Evolutionary conservation across 73 alveolate species (phyloP), one percentile per base, ranked within the genome.

Genomic region (Breviolum minutum): DNA sequence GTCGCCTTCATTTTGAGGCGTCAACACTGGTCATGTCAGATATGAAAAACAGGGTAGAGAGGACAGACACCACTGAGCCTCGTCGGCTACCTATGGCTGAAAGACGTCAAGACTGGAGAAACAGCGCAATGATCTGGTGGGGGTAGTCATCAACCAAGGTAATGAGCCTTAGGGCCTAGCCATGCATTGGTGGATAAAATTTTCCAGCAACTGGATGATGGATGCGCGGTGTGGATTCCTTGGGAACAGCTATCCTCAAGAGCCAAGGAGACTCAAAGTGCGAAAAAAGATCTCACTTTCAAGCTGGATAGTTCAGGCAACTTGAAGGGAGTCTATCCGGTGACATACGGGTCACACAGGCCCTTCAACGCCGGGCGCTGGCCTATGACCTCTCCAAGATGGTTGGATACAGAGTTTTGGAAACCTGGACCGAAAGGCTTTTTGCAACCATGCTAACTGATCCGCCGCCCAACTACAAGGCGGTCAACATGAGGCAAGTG

Each of bases 71-170:
- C 12, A 8, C 22, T 20, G 64, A 20, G 88, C 64, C 88, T 9
- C 62, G 88, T 14, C 30, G 54, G 61, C 88, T 80, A 7, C 88
- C 88, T 29, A 80, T 80, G 88, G 88, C 88, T 24, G 88, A 80
- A 29, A 63, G 30, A n/a, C 88, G 7, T n/a, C 61, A 80, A 80
- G 88, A 63, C 64, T 27, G n/a, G 88, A 17, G 8, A 29, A n/a
- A 11, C 88, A 80, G 88, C 7, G 20, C 19, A n/a, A 16, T 8
- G 12, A 63, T 16, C 63, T 80, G 26, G 62, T 10, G 17, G 88
- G 88, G 22, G 64, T 80, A 6, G 88, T 20, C 8, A 80, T 80
- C 66, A 80, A 61, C 12, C 19, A 27, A 24, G 88, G 30, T 29
- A n/a, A n/a, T n/a, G 88, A 80, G n/a, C n/a, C n/a, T n/a, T n/a